Conservation (phyloP, 208 protist species). For the Trichomonas gallinae region DNA sequence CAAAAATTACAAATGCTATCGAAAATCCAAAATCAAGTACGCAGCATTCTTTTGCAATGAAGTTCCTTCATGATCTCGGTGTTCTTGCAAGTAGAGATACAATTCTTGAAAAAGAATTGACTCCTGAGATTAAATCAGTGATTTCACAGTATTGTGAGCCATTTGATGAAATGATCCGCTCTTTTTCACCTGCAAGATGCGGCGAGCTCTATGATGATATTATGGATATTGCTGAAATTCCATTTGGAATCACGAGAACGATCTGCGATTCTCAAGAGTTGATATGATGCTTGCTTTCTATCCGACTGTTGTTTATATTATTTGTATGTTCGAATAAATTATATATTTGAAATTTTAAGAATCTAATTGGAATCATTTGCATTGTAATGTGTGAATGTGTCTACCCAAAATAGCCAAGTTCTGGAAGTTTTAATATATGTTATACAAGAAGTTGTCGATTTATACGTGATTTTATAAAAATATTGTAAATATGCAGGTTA, state of each 20-base stretch:
- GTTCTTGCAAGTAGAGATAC: background rate
- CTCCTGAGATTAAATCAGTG: background rate
- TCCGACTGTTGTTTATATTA: too few species aligned
- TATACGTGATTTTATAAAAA: too few species aligned
- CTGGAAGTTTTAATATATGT: too few species aligned
- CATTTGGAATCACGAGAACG: background rate
- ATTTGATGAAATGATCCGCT: background rate
- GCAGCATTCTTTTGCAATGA: background rate
- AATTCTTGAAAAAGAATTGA: background rate
- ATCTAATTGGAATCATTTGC: too few species aligned
- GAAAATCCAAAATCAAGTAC: background rate
- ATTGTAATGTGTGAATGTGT: too few species aligned
- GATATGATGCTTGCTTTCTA: too few species aligned
- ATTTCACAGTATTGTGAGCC: background rate
- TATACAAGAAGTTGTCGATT: too few species aligned
- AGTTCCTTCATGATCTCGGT: background rate
- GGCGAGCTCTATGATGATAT: background rate
- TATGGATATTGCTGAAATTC: background rate
- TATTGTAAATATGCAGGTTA: too few species aligned
- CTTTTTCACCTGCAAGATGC: background rate
- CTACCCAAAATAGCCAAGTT: too few species aligned
- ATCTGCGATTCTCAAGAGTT: background rate
- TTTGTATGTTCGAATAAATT: too few species aligned
- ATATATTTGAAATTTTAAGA: too few species aligned
- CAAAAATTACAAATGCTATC: background rate